Evolutionary conservation across 2,329 filamentous ascomycete species (phyloP), one percentile per base, ranked within the genome.

Genomic region (Hypoxylon sp.): DNA sequence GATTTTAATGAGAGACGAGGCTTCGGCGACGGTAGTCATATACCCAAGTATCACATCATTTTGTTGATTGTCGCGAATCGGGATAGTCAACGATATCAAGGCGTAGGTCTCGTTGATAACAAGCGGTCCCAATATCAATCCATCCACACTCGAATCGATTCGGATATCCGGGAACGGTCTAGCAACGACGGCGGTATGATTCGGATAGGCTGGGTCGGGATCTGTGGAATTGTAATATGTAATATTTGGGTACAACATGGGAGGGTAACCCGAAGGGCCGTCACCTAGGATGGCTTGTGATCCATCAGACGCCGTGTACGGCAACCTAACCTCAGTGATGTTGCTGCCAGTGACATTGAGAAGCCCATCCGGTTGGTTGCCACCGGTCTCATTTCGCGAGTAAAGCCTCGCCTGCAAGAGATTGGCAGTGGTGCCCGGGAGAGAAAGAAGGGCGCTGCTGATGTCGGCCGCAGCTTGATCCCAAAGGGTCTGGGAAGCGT

Each of bases 61-160:
- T 1, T 85, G 84, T 1, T 83, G 83, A 69, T 89, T 91, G 74
- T 91, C 89, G 64, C 92, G 85, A 55, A 97, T 87, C 0, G 93
- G 92, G 14, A 95, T 80, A 0, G 93, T 97, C 62, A 97, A 82
- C 2, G 93, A 97, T 11, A 97, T 76, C 9, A 97, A 80, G 20
- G 92, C 91, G 68, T 91, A 91, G 0, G 88, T 87, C 45, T 86
- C 80, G 75, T 96, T 96, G 67, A 96, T 78, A 22, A 86, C 82
- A 61, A 92, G 82, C 0, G 93, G 93, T 0, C 94, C 94, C 0
- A 96, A 83, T 1, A 97, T 79, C n/a, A 97, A 81, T 0, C 88
- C 88, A 49, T 71, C 71, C 16, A 77, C 81, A 53, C 81, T 81
- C 53, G 78, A 80, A 65, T 80, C 83, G 33, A 87, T 81, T n/a